Conservation (phyloP, 257 asterid species). For the Nicotiana knightiana region DNA sequence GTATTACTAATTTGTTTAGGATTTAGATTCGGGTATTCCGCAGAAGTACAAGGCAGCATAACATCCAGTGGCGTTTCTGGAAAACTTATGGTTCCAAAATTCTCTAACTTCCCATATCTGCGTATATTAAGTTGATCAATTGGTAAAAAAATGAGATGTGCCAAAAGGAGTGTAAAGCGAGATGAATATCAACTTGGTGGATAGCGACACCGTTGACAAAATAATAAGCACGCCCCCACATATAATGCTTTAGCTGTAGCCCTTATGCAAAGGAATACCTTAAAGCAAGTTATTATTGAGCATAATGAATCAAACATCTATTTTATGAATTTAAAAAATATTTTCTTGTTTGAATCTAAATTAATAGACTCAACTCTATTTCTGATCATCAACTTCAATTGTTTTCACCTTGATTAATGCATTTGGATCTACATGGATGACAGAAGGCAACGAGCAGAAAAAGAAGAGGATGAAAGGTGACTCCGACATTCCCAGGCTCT, state of each 20-base stretch:
- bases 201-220: not conserved
- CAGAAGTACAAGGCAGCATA: not conserved
- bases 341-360: not conserved
- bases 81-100: not conserved
- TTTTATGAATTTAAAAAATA: not conserved
- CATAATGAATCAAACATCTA: not conserved
- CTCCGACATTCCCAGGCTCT: slow-evolving; percentile 55
- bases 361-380: not conserved
- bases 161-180: not conserved
- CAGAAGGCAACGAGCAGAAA: slow-evolving; percentile 88
- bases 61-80: not conserved
- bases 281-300: not conserved
- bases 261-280: not conserved
- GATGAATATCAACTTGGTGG: not conserved
- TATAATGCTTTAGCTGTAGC: not conserved
- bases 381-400: not conserved
- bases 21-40: not conserved
- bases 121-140: not conserved
- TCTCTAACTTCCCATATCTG: not conserved
- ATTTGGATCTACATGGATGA: slow-evolving; percentile 21
- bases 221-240: not conserved
- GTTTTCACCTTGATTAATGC: not conserved
- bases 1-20: not conserved
- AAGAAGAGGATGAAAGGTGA: slow-evolving; percentile 80
- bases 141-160: not conserved